A percentile compares a stretch with the other conserved stretches of the same genome.
phyloP scores from a whole-genome alignment of 345 rosid species.

The Passiflora organensis region DNA sequence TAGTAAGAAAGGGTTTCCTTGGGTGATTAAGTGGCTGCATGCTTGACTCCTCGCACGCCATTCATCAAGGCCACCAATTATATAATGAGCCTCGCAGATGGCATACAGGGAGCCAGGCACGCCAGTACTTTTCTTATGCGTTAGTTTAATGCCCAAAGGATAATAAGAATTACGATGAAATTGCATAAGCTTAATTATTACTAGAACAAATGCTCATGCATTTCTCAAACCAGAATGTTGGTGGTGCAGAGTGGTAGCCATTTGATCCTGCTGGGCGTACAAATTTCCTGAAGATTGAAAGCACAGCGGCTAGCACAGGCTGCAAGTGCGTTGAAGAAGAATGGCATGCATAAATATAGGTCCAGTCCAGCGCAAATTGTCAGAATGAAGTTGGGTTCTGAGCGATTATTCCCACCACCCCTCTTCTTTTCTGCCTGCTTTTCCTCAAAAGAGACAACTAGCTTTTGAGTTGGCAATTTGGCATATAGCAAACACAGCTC shows the following conservation, averaged over 20 bases:
- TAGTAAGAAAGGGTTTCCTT: neutral
- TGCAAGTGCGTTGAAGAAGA: slow-evolving; percentile 6
- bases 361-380: neutral
- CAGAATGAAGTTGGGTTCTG: slow-evolving; percentile 14
- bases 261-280: neutral
- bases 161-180: neutral
- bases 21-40: slow-evolving; percentile 9
- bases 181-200: neutral
- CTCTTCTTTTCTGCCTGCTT: neutral
- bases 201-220: neutral
- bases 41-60: slow-evolving; percentile 61
- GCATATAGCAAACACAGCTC: slow-evolving; percentile 16
- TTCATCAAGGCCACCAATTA: slow-evolving; percentile 29
- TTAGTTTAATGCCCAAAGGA: neutral
- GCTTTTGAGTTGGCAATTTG: slow-evolving; percentile 38
- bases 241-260: neutral
- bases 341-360: neutral
- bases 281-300: slow-evolving; percentile 6
- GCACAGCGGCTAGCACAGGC: slow-evolving; percentile 7
- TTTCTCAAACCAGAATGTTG: no score
- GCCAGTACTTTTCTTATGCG: neutral
- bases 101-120: slow-evolving; percentile 68
- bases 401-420: slow-evolving; percentile 5
- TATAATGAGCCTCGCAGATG: slow-evolving; percentile 41
- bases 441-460: slow-evolving; percentile 2